A percentile compares a stretch with the other conserved stretches of the same genome.
Conservation (phyloP, 176 grass and related monocot genomes). For the Eleusine indica region DNA sequence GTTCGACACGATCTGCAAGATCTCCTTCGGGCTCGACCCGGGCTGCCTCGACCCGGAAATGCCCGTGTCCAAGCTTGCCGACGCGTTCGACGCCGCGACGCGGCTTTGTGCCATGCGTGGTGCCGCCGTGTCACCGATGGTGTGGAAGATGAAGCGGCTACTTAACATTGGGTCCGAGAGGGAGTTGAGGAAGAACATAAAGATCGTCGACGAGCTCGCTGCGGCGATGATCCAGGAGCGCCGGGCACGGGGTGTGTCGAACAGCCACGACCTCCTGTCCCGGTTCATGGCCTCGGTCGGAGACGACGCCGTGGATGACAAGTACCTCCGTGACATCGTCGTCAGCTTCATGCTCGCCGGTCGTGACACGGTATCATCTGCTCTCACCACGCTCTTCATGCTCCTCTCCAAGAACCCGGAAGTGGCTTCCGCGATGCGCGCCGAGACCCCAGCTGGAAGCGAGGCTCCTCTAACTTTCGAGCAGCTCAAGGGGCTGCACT, state of each 20-base stretch:
- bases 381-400: conserved; percentile 73
- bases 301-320: conserved; percentile 41
- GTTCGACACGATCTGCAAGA: conserved; percentile 87
- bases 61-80: conserved; percentile 56
- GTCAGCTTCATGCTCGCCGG: conserved; percentile 85
- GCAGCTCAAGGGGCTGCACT: conserved; percentile 47
- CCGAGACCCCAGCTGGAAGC: conserved; percentile 36
- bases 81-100: conserved; percentile 67
- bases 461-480: conserved; percentile 9
- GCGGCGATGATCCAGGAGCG: conserved; percentile 63
- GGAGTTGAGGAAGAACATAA: conserved; percentile 57
- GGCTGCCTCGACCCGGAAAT: conserved; percentile 52
- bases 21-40: conserved; percentile 75
- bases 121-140: conserved; percentile 37
- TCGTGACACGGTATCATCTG: conserved; percentile 73
- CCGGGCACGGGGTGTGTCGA: conserved; percentile 48
- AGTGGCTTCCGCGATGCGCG: conserved; percentile 43
- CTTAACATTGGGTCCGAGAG: conserved; percentile 69
- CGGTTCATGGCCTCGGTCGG: conserved; percentile 61
- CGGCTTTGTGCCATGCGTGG: conserved; percentile 55
- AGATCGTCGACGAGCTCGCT: conserved; percentile 52
- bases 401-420: conserved; percentile 58
- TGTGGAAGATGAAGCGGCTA: conserved; percentile 68
- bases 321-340: conserved; percentile 84
- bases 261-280: conserved; percentile 72